These are phyloP conservation scores for Acer campestre DNA, from an alignment of 345 rosid species.

Conservation along the genomic window DNA sequence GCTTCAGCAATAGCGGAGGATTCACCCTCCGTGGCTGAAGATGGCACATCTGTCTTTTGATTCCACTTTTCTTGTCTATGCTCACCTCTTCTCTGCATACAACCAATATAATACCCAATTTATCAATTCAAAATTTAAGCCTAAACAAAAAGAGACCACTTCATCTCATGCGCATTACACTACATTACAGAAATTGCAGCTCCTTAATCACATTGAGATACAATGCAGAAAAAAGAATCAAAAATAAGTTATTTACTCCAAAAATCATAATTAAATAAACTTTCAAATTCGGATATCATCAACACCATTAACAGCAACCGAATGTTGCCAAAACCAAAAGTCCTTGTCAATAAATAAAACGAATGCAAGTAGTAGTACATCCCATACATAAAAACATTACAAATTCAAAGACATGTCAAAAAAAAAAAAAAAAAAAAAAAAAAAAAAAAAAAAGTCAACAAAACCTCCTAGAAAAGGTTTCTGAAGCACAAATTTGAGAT, in stretches of 20 bases:
- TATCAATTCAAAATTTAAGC: constrained; percentile 6
- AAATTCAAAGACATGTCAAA: background rate
- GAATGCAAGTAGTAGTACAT: background rate
- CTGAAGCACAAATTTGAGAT: no score
- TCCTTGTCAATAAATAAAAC: background rate
- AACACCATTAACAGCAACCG: background rate
- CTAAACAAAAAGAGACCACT: background rate
- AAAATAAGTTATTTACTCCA: background rate
- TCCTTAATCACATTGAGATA: background rate
- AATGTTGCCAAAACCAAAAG: background rate
- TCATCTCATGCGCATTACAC: no score
- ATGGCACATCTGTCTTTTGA: constrained; percentile 24
- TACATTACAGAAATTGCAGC: background rate
- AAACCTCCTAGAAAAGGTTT: background rate
- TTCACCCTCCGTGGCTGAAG: constrained; percentile 27
- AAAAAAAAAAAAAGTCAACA: no score
- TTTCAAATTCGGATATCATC: background rate
- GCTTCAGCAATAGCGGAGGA: constrained; percentile 38
- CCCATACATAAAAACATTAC: background rate
- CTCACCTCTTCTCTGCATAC: constrained; percentile 39
- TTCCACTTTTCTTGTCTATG: constrained; percentile 31
- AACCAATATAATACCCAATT: background rate
- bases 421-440: no score
- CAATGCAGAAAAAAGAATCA: background rate
- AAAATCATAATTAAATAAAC: background rate